phyloP scores from a whole-genome alignment of 202 grass and related monocot species.

The Saccharum hybrid region DNA sequence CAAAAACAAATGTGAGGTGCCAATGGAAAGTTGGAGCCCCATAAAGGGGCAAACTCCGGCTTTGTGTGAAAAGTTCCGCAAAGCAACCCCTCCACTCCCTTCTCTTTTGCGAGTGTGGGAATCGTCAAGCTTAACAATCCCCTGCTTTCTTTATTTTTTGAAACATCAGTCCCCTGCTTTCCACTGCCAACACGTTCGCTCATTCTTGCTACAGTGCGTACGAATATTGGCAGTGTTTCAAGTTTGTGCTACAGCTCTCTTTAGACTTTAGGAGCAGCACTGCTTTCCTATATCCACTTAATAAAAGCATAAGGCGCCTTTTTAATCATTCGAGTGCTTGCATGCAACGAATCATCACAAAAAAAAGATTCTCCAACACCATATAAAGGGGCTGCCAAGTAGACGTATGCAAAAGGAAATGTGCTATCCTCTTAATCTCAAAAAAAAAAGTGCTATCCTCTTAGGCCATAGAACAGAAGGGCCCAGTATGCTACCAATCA shows the following conservation, averaged over 20 bases:
- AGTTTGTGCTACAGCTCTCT: slow-evolving; percentile 32
- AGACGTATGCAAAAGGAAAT: not conserved
- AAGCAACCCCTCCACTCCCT: slow-evolving; percentile 17
- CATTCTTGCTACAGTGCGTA: slow-evolving; percentile 28
- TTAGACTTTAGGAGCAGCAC: not conserved
- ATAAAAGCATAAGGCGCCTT: slow-evolving; percentile 46
- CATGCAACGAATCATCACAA: slow-evolving; percentile 38
- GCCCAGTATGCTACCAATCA: not conserved
- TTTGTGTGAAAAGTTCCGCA: slow-evolving; percentile 61
- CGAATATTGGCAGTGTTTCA: slow-evolving; percentile 22
- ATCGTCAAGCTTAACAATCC: slow-evolving; percentile 46
- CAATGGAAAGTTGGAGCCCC: slow-evolving; percentile 61
- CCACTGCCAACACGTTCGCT: slow-evolving; percentile 39
- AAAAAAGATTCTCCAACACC: slow-evolving; percentile 36
- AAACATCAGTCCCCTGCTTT: slow-evolving; percentile 30
- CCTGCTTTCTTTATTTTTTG: not conserved
- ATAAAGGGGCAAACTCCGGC: slow-evolving; percentile 58
- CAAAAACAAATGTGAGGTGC: slow-evolving; percentile 58
- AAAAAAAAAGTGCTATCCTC: no score
- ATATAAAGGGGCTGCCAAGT: slow-evolving; percentile 16
- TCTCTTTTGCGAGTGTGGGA: not conserved
- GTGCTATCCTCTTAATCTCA: not conserved
- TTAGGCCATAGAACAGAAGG: not conserved
- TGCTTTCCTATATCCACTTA: slow-evolving; percentile 39
- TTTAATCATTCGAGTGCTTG: slow-evolving; percentile 49